Evolutionary conservation across 331 rosid species (phyloP).

Genomic region (Arachis monticola): DNA sequence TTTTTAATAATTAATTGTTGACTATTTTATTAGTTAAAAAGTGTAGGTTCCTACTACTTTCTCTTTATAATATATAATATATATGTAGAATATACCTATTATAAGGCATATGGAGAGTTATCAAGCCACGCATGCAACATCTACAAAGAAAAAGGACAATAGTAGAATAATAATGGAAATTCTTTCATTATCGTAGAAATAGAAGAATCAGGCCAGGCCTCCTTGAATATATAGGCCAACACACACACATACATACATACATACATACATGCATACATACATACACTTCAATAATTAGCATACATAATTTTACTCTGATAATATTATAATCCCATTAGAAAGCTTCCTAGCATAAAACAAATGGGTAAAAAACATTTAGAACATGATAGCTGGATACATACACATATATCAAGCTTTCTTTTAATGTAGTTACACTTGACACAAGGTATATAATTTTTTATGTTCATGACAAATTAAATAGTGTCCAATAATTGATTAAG

Average conservation of each 20-base stretch:
- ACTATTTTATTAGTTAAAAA: too few relatives aligned
- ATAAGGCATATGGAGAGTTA: too few relatives aligned
- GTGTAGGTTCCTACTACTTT: too few relatives aligned
- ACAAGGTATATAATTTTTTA: background rate
- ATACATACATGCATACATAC: background rate
- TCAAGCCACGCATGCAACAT: too few relatives aligned
- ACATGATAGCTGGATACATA: background rate
- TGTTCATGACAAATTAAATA: background rate
- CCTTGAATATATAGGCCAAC: constrained; percentile 33
- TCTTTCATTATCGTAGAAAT: background rate
- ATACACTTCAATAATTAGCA: background rate
- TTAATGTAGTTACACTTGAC: background rate
- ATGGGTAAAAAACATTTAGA: background rate
- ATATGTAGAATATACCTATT: too few relatives aligned
- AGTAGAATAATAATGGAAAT: too few relatives aligned
- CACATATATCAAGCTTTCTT: background rate
- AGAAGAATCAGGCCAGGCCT: background rate
- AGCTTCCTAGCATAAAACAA: background rate
- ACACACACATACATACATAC: too few relatives aligned
- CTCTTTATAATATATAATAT: too few relatives aligned
- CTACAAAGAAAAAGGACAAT: too few relatives aligned
- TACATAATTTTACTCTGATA: background rate
- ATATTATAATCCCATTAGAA: background rate
- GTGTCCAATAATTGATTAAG: constrained; percentile 36
- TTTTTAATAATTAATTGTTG: too few relatives aligned